Evolutionary conservation across 2,329 filamentous ascomycete species (phyloP).

Genomic region (Paracamarosporium sp.): DNA sequence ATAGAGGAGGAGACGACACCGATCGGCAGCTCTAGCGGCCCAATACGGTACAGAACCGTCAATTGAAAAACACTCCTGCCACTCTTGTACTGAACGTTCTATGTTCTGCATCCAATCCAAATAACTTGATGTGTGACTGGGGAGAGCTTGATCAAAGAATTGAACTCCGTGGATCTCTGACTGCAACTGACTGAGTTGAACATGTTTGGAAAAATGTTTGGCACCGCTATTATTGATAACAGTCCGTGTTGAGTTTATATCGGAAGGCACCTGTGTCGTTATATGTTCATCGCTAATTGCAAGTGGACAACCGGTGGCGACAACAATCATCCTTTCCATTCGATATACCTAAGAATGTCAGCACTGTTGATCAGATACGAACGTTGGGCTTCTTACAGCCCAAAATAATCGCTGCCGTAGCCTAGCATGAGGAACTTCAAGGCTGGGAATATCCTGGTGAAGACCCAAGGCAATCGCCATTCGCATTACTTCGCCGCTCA

Average conservation of each 20-base stretch:
- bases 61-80: not conserved
- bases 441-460: not conserved
- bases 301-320: not conserved
- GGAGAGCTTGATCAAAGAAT: not conserved
- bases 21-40: not conserved
- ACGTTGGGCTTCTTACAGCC: not conserved
- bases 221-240: too few relatives aligned
- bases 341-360: too few relatives aligned
- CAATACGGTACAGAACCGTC: not conserved
- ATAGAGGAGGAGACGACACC: not conserved
- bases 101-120: not conserved
- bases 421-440: not conserved
- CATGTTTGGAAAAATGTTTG: not conserved
- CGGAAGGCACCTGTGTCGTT: not conserved
- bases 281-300: conserved; percentile 1
- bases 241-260: not conserved
- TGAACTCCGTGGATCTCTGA: conserved; percentile 1
- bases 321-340: not conserved
- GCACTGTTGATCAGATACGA: not conserved
- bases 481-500: conserved; percentile 2
- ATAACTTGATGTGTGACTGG: not conserved
- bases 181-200: not conserved
- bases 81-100: not conserved
- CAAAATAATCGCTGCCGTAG: not conserved
- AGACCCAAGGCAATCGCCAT: conserved; percentile 1